phyloP scores from a whole-genome alignment of 805 yeast species.

The Candida golubevii region DNA sequence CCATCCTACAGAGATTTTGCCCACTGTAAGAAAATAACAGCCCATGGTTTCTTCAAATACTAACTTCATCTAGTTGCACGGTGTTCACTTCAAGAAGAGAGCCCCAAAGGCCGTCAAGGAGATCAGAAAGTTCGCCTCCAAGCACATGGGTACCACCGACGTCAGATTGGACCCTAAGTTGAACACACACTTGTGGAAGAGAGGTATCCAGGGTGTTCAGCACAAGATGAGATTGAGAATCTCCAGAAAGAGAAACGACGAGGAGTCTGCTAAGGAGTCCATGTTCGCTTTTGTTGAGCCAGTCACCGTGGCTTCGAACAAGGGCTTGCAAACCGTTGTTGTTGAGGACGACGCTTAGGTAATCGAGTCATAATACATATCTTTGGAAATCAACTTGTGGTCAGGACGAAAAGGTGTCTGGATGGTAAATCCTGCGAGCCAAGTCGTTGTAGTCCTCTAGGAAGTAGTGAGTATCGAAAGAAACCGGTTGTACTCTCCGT shows the following conservation, averaged over 20 bases:
- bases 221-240: constrained; percentile 97
- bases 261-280: constrained; percentile 98
- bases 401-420: no score
- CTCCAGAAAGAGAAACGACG: constrained; percentile 99
- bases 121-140: constrained; percentile 96
- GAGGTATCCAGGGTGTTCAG: constrained; percentile 99
- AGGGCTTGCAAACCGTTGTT: constrained; percentile 97
- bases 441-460: no score
- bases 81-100: constrained; percentile 98
- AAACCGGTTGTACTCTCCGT: no score
- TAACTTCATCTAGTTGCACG: constrained; percentile 72
- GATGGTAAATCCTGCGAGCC: no score
- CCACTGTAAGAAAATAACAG: no score
- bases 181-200: constrained; percentile 98
- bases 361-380: constrained; percentile 18
- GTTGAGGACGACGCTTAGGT: constrained; percentile 66
- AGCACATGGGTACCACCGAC: constrained; percentile 99
- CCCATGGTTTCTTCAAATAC: constrained; percentile 22
- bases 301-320: constrained; percentile 88
- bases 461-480: no score
- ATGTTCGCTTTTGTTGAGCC: constrained; percentile 98
- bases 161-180: constrained; percentile 98
- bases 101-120: constrained; percentile 99
- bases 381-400: constrained; percentile 3
- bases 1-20: no score